Percentiles rank a stretch among this genome's conserved stretches.
These are phyloP conservation scores for Phytophthora podocarpi DNA, from an alignment of 352 stramenopile species.

Conservation along the genomic window DNA sequence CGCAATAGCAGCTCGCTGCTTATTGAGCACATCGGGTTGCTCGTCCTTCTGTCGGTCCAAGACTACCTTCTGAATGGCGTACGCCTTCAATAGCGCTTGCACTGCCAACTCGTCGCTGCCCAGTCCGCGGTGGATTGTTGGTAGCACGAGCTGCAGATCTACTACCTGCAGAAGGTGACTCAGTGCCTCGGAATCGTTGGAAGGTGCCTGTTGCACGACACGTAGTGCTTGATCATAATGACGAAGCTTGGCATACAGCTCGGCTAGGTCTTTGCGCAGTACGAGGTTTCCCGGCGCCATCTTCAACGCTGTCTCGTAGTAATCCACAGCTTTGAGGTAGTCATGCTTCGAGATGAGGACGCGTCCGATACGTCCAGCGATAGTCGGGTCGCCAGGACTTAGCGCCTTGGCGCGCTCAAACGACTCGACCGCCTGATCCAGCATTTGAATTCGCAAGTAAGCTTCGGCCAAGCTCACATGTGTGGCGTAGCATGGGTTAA, in stretches of 20 bases:
- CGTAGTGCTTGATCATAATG: conserved; percentile 86
- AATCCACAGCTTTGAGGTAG: conserved; percentile 93
- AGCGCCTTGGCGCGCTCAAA: conserved; percentile 67
- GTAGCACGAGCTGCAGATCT: conserved; percentile 76
- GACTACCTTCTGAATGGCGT: conserved; percentile 87
- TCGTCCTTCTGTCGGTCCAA: conserved; percentile 83
- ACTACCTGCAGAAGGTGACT: conserved; percentile 72
- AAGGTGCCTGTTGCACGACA: conserved; percentile 76
- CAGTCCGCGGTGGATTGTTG: conserved; percentile 78
- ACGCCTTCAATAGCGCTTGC: conserved; percentile 80
- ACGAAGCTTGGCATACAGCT: conserved; percentile 88
- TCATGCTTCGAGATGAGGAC: conserved; percentile 94
- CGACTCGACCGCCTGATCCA: conserved; percentile 86
- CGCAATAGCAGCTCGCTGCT: conserved; percentile 74
- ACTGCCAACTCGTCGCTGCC: conserved; percentile 76
- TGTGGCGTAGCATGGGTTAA: conserved; percentile 68
- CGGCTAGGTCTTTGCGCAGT: conserved; percentile 90
- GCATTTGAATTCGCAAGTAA: conserved; percentile 92
- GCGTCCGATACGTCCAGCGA: conserved; percentile 89
- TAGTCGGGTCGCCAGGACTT: conserved; percentile 68
- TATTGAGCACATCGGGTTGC: conserved; percentile 77
- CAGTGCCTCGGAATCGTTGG: conserved; percentile 71
- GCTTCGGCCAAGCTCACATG: conserved; percentile 92
- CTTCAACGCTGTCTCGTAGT: conserved; percentile 92
- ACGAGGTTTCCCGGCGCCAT: conserved; percentile 74